phyloP scores from a whole-genome alignment of 768 basidiomycete species.

The Hygrophoropsis aurantiaca region DNA sequence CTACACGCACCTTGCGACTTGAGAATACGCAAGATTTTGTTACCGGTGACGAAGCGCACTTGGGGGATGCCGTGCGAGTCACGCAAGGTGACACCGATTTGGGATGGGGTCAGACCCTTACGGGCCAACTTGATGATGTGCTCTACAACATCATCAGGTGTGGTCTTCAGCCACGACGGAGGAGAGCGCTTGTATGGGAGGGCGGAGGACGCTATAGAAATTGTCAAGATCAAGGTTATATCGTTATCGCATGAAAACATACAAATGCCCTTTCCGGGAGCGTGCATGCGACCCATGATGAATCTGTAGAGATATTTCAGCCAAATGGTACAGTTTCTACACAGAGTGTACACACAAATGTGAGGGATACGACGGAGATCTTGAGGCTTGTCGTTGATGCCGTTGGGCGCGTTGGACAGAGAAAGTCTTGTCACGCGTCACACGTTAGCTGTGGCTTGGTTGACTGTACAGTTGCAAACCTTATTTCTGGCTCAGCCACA shows the following conservation, averaged over 20 bases:
- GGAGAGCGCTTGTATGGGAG: conserved; percentile 96
- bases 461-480: conserved; percentile 63
- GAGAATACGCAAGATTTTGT: conserved; percentile 98
- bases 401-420: conserved; percentile 26
- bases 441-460: conserved; percentile 41
- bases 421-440: conserved; percentile 27
- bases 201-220: conserved; percentile 76
- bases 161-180: conserved; percentile 95
- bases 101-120: conserved; percentile 96
- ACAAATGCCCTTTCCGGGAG: conserved; percentile 99
- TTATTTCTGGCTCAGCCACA: conserved; percentile 42
- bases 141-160: conserved; percentile 92
- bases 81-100: conserved; percentile 97
- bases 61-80: conserved; percentile 98
- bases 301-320: conserved; percentile 28
- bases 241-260: no score
- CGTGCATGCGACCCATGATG: conserved; percentile 98
- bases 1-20: conserved; percentile 82
- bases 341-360: conserved; percentile 36
- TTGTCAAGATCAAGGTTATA: neutral
- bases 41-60: conserved; percentile 97
- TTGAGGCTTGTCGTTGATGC: conserved; percentile 42
- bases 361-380: conserved; percentile 30
- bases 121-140: conserved; percentile 97
- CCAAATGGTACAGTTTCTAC: conserved; percentile 9